phyloP scores from a whole-genome alignment of 2,329 filamentous ascomycete species.

The Ambrosiella xylebori region DNA sequence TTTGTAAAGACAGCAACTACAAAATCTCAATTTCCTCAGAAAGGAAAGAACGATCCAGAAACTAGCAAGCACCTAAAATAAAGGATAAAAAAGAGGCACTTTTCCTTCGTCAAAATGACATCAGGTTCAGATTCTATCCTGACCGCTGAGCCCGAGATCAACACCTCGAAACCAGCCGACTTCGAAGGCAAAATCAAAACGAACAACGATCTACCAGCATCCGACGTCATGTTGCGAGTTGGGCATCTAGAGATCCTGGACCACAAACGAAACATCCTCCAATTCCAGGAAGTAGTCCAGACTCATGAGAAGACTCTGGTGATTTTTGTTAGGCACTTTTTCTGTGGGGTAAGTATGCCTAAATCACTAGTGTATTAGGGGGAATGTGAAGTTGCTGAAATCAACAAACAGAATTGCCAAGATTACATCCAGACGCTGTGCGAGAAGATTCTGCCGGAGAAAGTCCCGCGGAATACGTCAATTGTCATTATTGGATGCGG shows the following conservation, averaged over 20 bases:
- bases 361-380: neutral
- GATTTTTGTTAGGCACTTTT: constrained; percentile 65
- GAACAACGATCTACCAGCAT: constrained; percentile 36
- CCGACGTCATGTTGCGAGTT: constrained; percentile 31
- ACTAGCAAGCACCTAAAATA: too few species aligned
- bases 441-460: constrained; percentile 35
- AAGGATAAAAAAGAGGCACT: too few species aligned
- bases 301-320: constrained; percentile 42
- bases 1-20: too few species aligned
- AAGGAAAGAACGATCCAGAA: too few species aligned
- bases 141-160: constrained; percentile 15
- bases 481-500: constrained; percentile 60
- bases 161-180: constrained; percentile 28
- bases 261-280: constrained; percentile 37
- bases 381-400: constrained; percentile 1
- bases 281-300: constrained; percentile 46
- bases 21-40: too few species aligned
- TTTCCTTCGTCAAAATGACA: neutral
- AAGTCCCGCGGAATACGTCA: constrained; percentile 38
- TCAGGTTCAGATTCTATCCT: neutral
- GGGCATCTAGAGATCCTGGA: constrained; percentile 43
- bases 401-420: constrained; percentile 46
- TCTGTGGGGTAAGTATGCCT: constrained; percentile 48
- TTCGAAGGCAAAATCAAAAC: constrained; percentile 39
- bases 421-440: constrained; percentile 51